These are phyloP conservation scores for Huntiella bhutanensis DNA, from an alignment of 2,329 filamentous ascomycete genomes.

Conservation along the genomic window DNA sequence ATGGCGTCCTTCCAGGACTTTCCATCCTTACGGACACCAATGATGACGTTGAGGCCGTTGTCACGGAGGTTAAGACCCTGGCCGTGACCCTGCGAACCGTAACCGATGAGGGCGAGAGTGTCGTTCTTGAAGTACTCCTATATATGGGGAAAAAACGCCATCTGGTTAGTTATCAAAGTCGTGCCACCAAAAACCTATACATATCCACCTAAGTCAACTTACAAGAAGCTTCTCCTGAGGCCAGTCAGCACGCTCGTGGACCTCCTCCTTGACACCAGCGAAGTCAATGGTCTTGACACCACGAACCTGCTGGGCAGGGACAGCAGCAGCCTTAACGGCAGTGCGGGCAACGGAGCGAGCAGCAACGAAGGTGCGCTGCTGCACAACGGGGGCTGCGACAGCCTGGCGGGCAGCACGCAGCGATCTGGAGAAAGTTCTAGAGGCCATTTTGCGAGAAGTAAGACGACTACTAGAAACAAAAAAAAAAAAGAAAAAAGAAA, in stretches of 20 bases:
- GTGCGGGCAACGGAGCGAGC: constrained; percentile 37
- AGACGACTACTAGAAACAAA: constrained; percentile 14
- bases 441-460: constrained; percentile 42
- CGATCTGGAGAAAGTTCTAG: constrained; percentile 52
- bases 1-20: constrained; percentile 95
- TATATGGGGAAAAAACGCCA: not conserved
- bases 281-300: constrained; percentile 99
- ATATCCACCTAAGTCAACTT: constrained; percentile 22
- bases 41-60: constrained; percentile 97
- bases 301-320: constrained; percentile 49
- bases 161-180: constrained; percentile 1
- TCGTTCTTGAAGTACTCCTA: constrained; percentile 99
- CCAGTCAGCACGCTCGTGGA: constrained; percentile 97
- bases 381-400: constrained; percentile 33
- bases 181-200: constrained; percentile 12
- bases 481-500: constrained; percentile 10
- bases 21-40: constrained; percentile 96
- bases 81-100: constrained; percentile 93
- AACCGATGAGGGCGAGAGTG: constrained; percentile 96
- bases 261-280: constrained; percentile 81
- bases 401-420: constrained; percentile 46
- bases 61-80: constrained; percentile 99
- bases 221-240: constrained; percentile 94
- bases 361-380: constrained; percentile 44
- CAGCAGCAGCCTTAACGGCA: constrained; percentile 32